Conservation (phyloP, 805 yeast genomes). For the Candida gorgasii region DNA sequence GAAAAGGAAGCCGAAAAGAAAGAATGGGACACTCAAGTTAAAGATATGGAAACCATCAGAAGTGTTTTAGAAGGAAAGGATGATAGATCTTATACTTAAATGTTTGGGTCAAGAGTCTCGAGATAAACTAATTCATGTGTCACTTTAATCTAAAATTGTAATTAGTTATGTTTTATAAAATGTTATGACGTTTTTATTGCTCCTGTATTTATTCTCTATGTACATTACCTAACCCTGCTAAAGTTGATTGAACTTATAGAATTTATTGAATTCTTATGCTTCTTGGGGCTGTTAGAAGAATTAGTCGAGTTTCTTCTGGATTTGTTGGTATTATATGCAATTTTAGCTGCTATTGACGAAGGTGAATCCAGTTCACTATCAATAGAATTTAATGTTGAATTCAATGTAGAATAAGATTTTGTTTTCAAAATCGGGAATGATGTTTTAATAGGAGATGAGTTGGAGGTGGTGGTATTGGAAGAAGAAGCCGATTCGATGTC, state of each 20-base stretch:
- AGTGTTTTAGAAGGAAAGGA: slow-evolving; percentile 75
- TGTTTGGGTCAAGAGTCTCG: slow-evolving; percentile 20
- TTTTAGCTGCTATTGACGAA: slow-evolving; percentile 29
- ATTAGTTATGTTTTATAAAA: not conserved
- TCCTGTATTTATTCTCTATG: too few species aligned
- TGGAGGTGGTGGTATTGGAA: slow-evolving; percentile 10
- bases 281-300: slow-evolving; percentile 13
- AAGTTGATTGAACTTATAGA: slow-evolving; percentile 19
- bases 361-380: slow-evolving; percentile 17
- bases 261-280: slow-evolving; percentile 15
- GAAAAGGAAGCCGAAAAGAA: slow-evolving; percentile 52
- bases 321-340: slow-evolving; percentile 26
- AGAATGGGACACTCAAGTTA: slow-evolving; percentile 70
- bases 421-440: slow-evolving; percentile 11
- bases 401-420: slow-evolving; percentile 8
- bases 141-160: not conserved
- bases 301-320: slow-evolving; percentile 12
- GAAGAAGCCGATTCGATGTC: slow-evolving; percentile 14
- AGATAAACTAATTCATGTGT: too few species aligned
- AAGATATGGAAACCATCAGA: slow-evolving; percentile 77
- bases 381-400: slow-evolving; percentile 2
- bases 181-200: not conserved
- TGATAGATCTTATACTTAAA: slow-evolving; percentile 62
- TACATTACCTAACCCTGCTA: slow-evolving; percentile 15
- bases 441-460: slow-evolving; percentile 15